Percentiles rank a stretch among this genome's conserved stretches.
Evolutionary conservation across 2,329 filamentous ascomycete genomes (phyloP).

Genomic region (Teratosphaeria gauchensis): DNA sequence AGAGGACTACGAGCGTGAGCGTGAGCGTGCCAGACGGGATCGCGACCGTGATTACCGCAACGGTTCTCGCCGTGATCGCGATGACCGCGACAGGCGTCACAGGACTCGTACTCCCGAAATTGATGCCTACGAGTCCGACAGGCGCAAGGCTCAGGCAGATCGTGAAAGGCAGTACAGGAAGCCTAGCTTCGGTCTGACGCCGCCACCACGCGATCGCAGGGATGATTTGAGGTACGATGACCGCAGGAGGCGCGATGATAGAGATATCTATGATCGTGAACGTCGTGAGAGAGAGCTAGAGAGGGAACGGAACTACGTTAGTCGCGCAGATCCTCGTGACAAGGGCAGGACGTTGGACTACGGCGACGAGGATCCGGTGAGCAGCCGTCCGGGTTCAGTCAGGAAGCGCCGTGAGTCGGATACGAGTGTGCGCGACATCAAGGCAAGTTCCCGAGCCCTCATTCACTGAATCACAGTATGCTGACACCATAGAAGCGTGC

Average conservation of each 20-base stretch:
- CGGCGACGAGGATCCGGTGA: constrained; percentile 54
- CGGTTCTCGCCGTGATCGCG: constrained; percentile 34
- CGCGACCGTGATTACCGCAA: constrained; percentile 47
- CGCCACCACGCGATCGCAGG: constrained; percentile 24
- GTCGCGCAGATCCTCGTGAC: constrained; percentile 68
- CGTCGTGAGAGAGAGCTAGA: constrained; percentile 82
- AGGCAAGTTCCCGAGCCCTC: constrained; percentile 26
- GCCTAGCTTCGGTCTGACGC: constrained; percentile 33
- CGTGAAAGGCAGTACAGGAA: constrained; percentile 90
- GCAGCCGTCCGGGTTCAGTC: constrained; percentile 43
- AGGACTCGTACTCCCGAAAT: constrained; percentile 69
- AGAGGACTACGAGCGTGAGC: constrained; percentile 44
- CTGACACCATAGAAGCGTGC: neutral
- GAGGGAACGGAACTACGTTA: constrained; percentile 75
- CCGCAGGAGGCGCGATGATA: constrained; percentile 27
- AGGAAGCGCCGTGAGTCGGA: constrained; percentile 62
- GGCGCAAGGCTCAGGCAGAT: constrained; percentile 85
- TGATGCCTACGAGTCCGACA: constrained; percentile 90
- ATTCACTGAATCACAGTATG: neutral
- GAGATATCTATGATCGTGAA: constrained; percentile 67
- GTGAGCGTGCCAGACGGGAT: constrained; percentile 33
- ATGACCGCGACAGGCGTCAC: constrained; percentile 24
- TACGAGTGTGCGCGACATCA: constrained; percentile 31
- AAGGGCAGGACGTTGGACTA: constrained; percentile 85
- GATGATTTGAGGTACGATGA: constrained; percentile 14